Conservation (phyloP, 169 alveolate genomes). For the Plasmodium blacklocki region DNA sequence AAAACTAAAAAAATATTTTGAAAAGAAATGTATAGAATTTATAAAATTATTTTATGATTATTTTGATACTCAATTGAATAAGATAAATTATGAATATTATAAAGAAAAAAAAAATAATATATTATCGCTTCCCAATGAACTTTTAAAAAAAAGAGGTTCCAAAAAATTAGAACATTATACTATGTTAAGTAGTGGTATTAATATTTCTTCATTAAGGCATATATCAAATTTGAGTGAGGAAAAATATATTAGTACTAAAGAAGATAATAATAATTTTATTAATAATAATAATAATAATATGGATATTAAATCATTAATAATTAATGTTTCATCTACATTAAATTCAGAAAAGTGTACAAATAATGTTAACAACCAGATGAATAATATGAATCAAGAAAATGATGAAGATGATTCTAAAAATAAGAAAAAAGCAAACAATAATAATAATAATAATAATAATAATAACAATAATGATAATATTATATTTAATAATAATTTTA, state of each 20-base stretch:
- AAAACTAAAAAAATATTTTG: conserved; percentile 48
- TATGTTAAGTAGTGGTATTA: conserved; percentile 34
- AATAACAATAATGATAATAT: conserved; percentile 21
- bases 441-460: neutral
- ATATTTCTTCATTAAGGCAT: conserved; percentile 30
- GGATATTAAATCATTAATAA: conserved; percentile 44
- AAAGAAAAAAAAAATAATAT: conserved; percentile 33
- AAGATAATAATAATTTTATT: conserved; percentile 6
- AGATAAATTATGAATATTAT: conserved; percentile 24
- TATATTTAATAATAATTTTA: conserved; percentile 8
- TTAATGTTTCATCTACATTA: conserved; percentile 58
- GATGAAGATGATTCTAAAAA: too few species aligned
- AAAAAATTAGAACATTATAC: conserved; percentile 37
- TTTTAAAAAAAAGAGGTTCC: conserved; percentile 22
- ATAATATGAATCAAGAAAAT: neutral
- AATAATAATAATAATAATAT: conserved; percentile 3
- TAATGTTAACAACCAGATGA: conserved; percentile 19
- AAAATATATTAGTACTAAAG: conserved; percentile 29
- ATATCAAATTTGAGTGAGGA: conserved; percentile 31
- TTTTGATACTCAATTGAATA: conserved; percentile 18
- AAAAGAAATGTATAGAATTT: conserved; percentile 54
- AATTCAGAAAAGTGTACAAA: conserved; percentile 53
- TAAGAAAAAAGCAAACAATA: too few species aligned
- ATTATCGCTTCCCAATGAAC: conserved; percentile 20
- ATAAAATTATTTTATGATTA: conserved; percentile 37